These are phyloP conservation scores for Septoria petroselini DNA, from an alignment of 2,329 filamentous ascomycete species.

Conservation along the genomic window DNA sequence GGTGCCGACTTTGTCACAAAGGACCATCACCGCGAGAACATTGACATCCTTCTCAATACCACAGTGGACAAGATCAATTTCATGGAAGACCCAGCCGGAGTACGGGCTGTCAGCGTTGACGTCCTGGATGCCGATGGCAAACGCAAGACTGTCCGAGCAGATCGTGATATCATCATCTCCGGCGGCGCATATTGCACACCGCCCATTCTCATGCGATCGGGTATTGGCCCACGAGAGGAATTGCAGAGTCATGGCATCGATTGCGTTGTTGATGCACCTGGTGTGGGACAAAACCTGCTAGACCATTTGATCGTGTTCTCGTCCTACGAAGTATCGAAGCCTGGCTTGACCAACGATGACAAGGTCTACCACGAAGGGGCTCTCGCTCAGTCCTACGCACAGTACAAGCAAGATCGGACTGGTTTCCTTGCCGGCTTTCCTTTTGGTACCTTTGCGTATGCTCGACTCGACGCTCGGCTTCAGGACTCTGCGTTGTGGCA, in stretches of 20 bases:
- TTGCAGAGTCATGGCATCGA: conserved; percentile 43
- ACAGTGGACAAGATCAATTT: conserved; percentile 61
- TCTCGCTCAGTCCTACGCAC: conserved; percentile 54
- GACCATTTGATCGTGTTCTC: conserved; percentile 50
- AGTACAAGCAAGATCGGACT: conserved; percentile 57
- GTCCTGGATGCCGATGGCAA: conserved; percentile 41
- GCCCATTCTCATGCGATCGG: conserved; percentile 53
- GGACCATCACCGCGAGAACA: conserved; percentile 42
- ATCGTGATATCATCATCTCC: conserved; percentile 35
- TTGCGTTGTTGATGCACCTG: conserved; percentile 47
- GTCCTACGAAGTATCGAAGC: conserved; percentile 44
- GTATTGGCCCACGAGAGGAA: conserved; percentile 49
- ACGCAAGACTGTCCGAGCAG: conserved; percentile 37
- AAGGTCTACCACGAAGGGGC: conserved; percentile 49
- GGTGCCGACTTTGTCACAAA: conserved; percentile 52
- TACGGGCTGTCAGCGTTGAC: conserved; percentile 44
- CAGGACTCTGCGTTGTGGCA: conserved; percentile 48
- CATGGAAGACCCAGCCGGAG: conserved; percentile 53
- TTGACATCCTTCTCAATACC: conserved; percentile 42
- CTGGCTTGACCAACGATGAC: conserved; percentile 54
- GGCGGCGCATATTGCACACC: conserved; percentile 53
- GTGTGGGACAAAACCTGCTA: conserved; percentile 49
- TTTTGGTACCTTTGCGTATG: conserved; percentile 60
- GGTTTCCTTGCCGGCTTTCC: conserved; percentile 60
- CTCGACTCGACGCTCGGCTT: conserved; percentile 59